phyloP scores from a whole-genome alignment of 805 yeast species.

The Crinitomyces ghanaensis region DNA sequence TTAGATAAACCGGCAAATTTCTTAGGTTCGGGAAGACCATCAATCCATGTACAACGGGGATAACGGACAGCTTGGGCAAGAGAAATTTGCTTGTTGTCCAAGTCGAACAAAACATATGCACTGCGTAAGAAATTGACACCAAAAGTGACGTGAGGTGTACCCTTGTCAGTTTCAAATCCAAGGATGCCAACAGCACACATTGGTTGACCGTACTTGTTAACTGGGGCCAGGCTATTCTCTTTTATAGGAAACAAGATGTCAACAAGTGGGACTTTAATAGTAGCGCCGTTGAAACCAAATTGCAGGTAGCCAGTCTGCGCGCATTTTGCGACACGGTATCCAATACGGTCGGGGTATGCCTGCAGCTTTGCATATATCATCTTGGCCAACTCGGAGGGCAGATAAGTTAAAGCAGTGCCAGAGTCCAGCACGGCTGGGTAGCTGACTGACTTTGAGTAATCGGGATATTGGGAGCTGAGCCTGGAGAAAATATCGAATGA shows the following conservation, averaged over 20 bases:
- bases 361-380: no score
- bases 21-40: no score
- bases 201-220: conserved; percentile 23
- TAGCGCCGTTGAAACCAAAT: conserved; percentile 18
- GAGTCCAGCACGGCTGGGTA: no score
- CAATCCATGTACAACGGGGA: no score
- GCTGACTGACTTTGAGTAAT: no score
- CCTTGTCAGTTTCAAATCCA: conserved; percentile 2
- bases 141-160: conserved; percentile 27
- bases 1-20: no score
- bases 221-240: conserved; percentile 2
- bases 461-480: no score
- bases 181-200: conserved; percentile 11
- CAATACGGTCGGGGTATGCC: no score
- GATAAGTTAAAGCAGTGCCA: conserved; percentile 17
- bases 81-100: conserved; percentile 45
- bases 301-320: no score
- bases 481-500: no score
- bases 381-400: conserved; percentile 18
- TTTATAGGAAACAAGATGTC: conserved; percentile 15
- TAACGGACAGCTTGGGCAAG: conserved; percentile 46
- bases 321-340: no score
- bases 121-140: conserved; percentile 58
- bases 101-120: conserved; percentile 59
- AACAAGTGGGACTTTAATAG: conserved; percentile 17